Conservation (phyloP, 306 rosid species). For the Quercus robur region DNA sequence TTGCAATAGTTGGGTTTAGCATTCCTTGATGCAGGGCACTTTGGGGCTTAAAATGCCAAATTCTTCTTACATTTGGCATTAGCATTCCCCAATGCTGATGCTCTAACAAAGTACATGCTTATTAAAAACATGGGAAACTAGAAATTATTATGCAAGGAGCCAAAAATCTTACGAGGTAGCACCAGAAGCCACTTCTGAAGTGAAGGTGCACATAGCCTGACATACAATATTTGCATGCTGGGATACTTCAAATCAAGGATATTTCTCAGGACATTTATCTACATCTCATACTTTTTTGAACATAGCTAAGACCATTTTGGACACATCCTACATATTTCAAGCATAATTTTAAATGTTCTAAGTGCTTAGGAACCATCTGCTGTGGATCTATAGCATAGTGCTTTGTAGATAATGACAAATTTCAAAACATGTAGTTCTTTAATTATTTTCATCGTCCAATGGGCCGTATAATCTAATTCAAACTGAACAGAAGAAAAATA, state of each 20-base stretch:
- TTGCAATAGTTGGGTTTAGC: no score
- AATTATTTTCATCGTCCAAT: neutral
- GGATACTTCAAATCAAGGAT: neutral
- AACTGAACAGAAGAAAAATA: neutral
- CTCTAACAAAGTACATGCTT: neutral
- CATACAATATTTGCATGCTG: neutral
- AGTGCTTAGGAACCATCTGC: neutral
- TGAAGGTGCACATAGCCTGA: neutral
- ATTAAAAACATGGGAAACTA: neutral
- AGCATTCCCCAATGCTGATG: no score
- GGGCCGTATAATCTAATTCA: neutral
- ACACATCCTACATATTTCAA: neutral
- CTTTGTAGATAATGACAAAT: neutral
- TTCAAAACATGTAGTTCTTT: neutral
- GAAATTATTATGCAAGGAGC: neutral
- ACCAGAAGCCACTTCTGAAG: neutral
- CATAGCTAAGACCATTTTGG: neutral
- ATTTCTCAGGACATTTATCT: neutral
- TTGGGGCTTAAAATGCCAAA: no score
- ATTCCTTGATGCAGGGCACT: no score
- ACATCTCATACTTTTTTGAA: neutral
- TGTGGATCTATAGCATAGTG: neutral
- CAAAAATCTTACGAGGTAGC: neutral
- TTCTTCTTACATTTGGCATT: no score
- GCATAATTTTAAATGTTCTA: neutral